Percentiles rank a stretch among this genome's conserved stretches.
These are phyloP conservation scores for Hortaea sp. DNA, from an alignment of 2,329 filamentous ascomycete species.

Conservation along the genomic window DNA sequence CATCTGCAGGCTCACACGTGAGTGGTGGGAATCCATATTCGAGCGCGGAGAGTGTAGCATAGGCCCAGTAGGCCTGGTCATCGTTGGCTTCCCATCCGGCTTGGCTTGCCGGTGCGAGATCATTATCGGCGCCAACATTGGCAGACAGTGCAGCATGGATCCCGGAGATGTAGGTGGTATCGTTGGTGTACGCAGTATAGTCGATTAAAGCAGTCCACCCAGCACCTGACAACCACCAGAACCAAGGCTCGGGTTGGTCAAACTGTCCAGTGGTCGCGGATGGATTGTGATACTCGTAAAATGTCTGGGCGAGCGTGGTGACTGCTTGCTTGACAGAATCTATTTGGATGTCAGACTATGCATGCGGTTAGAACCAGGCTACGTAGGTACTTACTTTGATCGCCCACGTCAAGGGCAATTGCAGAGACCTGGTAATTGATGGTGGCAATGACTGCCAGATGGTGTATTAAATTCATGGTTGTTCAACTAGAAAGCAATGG, in stretches of 20 bases:
- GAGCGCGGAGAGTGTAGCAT: conserved; percentile 44
- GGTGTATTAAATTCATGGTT: background rate
- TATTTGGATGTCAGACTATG: conserved; percentile 7
- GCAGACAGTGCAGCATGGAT: conserved; percentile 1
- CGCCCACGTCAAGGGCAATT: background rate
- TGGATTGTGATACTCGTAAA: conserved; percentile 44
- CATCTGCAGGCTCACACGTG: conserved; percentile 41
- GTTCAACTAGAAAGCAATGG: too few relatives aligned
- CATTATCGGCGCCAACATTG: conserved; percentile 2
- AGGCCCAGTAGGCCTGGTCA: conserved; percentile 49
- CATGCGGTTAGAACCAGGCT: background rate
- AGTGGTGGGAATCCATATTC: conserved; percentile 36
- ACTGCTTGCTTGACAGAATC: conserved; percentile 35
- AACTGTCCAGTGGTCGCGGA: conserved; percentile 38
- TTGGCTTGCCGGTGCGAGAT: conserved; percentile 28
- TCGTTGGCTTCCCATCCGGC: conserved; percentile 36
- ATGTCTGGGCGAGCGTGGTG: conserved; percentile 33
- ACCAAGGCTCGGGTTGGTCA: conserved; percentile 8
- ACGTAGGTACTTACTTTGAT: background rate
- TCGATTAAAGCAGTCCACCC: conserved; percentile 20
- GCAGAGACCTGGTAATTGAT: background rate
- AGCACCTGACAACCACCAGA: conserved; percentile 6
- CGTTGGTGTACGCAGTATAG: conserved; percentile 32
- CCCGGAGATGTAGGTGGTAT: conserved; percentile 27
- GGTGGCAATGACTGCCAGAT: background rate